These are phyloP conservation scores for Candida pini DNA, from an alignment of 805 yeast genomes.

Conservation along the genomic window DNA sequence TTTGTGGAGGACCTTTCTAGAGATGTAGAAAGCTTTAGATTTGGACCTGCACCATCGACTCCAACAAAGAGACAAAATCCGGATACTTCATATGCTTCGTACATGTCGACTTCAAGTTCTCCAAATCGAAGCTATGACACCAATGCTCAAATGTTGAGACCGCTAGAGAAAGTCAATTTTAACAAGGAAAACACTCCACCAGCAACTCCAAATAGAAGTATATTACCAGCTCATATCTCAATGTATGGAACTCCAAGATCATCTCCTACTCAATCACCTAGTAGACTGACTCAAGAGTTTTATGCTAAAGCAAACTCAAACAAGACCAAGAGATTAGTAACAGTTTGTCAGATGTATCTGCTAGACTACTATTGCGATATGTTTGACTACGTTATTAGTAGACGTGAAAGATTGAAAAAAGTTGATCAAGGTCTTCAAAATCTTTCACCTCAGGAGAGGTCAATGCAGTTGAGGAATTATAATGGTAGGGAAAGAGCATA, in stretches of 20 bases:
- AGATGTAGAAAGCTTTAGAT: slow-evolving; percentile 29
- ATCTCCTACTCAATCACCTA: slow-evolving; percentile 17
- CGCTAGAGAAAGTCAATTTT: slow-evolving; percentile 29
- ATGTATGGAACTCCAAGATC: slow-evolving; percentile 18
- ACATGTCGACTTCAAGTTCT: slow-evolving; percentile 26
- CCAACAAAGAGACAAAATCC: slow-evolving; percentile 12
- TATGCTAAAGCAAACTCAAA: slow-evolving; percentile 56
- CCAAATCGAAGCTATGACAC: slow-evolving; percentile 26
- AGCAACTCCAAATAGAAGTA: slow-evolving; percentile 22
- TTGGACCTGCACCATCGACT: slow-evolving; percentile 25
- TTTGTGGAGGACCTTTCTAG: slow-evolving; percentile 29
- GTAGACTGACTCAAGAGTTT: slow-evolving; percentile 37
- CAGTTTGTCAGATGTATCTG: slow-evolving; percentile 90
- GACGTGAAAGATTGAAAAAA: slow-evolving; percentile 75
- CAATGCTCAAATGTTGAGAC: slow-evolving; percentile 15
- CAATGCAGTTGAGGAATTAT: slow-evolving; percentile 71
- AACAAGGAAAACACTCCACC: slow-evolving; percentile 39
- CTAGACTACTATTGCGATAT: slow-evolving; percentile 94
- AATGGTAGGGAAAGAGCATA: slow-evolving; percentile 78
- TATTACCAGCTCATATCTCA: slow-evolving; percentile 14
- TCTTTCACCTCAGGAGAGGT: slow-evolving; percentile 32
- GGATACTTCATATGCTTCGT: slow-evolving; percentile 19
- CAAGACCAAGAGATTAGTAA: slow-evolving; percentile 78
- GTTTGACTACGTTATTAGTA: slow-evolving; percentile 83
- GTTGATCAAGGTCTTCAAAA: slow-evolving; percentile 51